A percentile compares a stretch with the other conserved stretches of the same genome.
Conservation (phyloP, 768 basidiomycete genomes). For the Pholiota conissans region DNA sequence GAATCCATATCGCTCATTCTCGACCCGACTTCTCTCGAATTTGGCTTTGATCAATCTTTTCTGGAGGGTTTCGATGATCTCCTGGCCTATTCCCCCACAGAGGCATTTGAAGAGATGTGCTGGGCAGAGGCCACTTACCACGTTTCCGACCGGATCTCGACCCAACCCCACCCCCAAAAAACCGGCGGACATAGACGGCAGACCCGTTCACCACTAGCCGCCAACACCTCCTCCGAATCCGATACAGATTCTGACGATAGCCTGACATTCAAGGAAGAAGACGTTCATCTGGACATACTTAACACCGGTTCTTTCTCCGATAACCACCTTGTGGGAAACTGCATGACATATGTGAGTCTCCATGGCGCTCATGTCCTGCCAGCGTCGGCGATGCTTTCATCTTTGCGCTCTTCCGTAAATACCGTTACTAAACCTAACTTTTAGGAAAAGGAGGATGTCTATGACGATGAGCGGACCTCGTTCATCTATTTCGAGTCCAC, state of each 20-base stretch:
- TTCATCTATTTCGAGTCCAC: conserved; percentile 22
- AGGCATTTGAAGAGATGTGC: conserved; percentile 37
- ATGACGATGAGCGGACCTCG: conserved; percentile 20
- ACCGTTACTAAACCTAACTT: not conserved
- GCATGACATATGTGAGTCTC: conserved; percentile 18
- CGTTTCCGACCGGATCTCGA: not conserved
- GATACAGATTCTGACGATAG: conserved; percentile 29
- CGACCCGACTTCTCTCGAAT: conserved; percentile 35
- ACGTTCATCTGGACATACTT: conserved; percentile 7
- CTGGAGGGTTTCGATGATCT: conserved; percentile 38
- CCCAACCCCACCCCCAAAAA: conserved; percentile 6
- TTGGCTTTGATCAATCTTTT: conserved; percentile 37
- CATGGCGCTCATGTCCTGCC: not conserved
- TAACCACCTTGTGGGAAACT: conserved; percentile 14
- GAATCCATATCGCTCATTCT: conserved; percentile 22
- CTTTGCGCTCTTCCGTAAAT: not conserved
- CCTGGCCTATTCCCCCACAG: conserved; percentile 33
- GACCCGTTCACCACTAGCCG: conserved; percentile 15
- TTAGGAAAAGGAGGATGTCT: conserved; percentile 15
- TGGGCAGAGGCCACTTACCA: conserved; percentile 28
- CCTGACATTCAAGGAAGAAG: conserved; percentile 23
- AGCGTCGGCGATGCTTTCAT: not conserved
- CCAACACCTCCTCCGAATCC: conserved; percentile 21
- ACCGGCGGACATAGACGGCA: conserved; percentile 4
- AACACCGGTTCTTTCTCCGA: conserved; percentile 11